Evolutionary conservation across 305 asterid genomes (phyloP).

Genomic region (Solanum aculeatissimum): DNA sequence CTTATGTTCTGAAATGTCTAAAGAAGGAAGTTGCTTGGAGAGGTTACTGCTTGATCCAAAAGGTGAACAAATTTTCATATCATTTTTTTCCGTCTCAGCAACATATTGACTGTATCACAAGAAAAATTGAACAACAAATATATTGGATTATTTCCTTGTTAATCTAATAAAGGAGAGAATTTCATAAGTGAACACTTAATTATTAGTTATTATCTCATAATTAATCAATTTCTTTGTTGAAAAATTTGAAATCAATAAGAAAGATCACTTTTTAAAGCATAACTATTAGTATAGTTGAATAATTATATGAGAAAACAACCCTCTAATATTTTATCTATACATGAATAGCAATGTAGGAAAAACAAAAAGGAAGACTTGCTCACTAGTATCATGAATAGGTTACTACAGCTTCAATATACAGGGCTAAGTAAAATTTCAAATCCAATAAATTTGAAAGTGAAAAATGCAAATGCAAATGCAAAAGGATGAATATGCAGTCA

Average conservation of each 20-base stretch:
- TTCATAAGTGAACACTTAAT: neutral
- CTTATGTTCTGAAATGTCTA: conserved; percentile 29
- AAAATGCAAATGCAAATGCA: neutral
- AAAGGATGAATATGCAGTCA: neutral
- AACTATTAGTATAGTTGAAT: neutral
- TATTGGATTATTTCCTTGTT: neutral
- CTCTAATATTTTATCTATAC: neutral
- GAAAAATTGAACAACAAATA: neutral
- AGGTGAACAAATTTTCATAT: conserved; percentile 23
- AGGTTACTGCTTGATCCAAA: conserved; percentile 20
- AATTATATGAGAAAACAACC: neutral
- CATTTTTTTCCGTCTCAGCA: conserved; percentile 8
- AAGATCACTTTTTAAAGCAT: neutral
- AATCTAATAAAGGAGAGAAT: neutral
- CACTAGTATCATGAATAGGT: neutral
- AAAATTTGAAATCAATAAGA: neutral
- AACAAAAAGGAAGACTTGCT: neutral
- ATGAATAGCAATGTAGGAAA: neutral
- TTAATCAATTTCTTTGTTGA: neutral
- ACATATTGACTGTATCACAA: conserved; percentile 42
- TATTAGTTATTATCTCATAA: neutral
- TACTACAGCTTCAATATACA: neutral
- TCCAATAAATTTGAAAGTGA: neutral
- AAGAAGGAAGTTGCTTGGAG: conserved; percentile 1
- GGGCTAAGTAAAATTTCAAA: neutral